phyloP scores from a whole-genome alignment of 2,329 filamentous ascomycete genomes.

The Rasamsonia emersonii region DNA sequence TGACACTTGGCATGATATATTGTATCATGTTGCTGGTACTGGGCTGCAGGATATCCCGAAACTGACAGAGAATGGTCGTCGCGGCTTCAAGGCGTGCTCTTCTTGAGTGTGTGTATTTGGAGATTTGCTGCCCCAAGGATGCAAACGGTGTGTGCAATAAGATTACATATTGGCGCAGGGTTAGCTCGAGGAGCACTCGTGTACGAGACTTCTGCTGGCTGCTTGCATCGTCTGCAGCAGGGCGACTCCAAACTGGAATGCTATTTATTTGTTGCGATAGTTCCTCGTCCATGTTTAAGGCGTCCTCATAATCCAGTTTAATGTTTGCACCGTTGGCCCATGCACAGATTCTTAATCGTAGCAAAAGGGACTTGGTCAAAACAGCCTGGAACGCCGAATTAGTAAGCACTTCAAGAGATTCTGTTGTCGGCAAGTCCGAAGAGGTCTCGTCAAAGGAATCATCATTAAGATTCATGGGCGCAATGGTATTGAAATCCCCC shows the following conservation, averaged over 20 bases:
- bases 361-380: conserved; percentile 17
- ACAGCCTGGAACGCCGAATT: conserved; percentile 28
- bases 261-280: conserved; percentile 9
- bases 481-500: conserved; percentile 39
- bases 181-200: conserved; percentile 1
- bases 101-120: too few relatives aligned
- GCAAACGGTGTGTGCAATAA: too few relatives aligned
- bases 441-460: conserved; percentile 33
- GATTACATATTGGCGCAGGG: conserved; percentile 4
- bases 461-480: conserved; percentile 47
- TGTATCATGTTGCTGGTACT: too few relatives aligned
- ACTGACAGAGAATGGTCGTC: too few relatives aligned
- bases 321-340: conserved; percentile 15
- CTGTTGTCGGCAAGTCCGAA: conserved; percentile 19
- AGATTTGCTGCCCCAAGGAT: too few relatives aligned
- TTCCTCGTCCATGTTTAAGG: conserved; percentile 15
- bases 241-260: conserved; percentile 2
- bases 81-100: too few relatives aligned
- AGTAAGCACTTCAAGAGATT: conserved; percentile 21
- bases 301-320: conserved; percentile 11
- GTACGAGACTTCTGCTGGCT: conserved; percentile 2
- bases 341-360: conserved; percentile 11
- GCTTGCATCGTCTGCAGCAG: conserved; percentile 1
- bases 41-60: too few relatives aligned
- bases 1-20: too few relatives aligned